Percentiles rank a stretch among this genome's conserved stretches.
Conservation (phyloP, 768 basidiomycete genomes). For the Pluteus cervinus region DNA sequence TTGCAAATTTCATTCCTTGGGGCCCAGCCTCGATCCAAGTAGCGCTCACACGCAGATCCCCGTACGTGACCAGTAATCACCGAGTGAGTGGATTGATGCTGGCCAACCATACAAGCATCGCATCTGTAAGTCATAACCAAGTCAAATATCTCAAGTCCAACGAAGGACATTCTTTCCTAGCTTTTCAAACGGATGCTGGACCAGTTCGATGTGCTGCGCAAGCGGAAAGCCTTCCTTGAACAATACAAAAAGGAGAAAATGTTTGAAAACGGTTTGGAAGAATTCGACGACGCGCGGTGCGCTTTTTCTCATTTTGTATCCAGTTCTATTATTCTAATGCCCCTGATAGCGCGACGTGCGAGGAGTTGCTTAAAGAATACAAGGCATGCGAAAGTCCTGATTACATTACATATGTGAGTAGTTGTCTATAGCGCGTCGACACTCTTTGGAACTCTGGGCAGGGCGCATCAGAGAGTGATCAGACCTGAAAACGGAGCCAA, state of each 20-base stretch:
- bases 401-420: conserved; percentile 81
- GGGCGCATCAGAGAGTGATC: conserved; percentile 8
- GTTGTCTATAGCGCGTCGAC: neutral
- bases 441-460: neutral
- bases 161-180: conserved; percentile 30
- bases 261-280: conserved; percentile 89
- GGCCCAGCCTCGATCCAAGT: conserved; percentile 98
- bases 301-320: conserved; percentile 9
- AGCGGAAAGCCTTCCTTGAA: conserved; percentile 91
- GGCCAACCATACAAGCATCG: conserved; percentile 98
- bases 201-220: conserved; percentile 84
- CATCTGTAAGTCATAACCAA: conserved; percentile 54
- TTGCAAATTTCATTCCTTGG: conserved; percentile 99
- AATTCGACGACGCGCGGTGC: conserved; percentile 96
- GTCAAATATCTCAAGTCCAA: neutral
- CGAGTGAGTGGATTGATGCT: conserved; percentile 98
- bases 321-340: conserved; percentile 1
- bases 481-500: neutral
- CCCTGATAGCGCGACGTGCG: conserved; percentile 64
- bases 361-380: conserved; percentile 89
- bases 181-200: conserved; percentile 94
- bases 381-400: conserved; percentile 93
- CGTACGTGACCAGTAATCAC: conserved; percentile 83
- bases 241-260: conserved; percentile 97
- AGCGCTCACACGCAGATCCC: conserved; percentile 85